Evolutionary conservation across 352 stramenopile genomes (phyloP).

Genomic region (Globisporangium irregulare): DNA sequence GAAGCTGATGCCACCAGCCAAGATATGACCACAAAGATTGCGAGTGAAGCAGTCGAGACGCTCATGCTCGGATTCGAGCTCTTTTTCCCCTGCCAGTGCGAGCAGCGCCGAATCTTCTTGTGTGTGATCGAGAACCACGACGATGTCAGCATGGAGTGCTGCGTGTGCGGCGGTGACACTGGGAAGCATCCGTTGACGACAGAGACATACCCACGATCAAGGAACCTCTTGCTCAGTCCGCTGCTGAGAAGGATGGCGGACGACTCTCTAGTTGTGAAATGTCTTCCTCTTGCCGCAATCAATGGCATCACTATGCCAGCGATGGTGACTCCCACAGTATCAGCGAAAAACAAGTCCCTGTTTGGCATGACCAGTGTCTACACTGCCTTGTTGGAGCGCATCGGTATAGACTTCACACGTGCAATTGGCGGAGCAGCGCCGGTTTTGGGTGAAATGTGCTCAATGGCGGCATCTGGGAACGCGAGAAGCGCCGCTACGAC

Average conservation of each 20-base stretch:
- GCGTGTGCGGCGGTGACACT: neutral
- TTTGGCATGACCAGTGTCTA: constrained; percentile 10
- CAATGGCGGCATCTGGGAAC: too few relatives aligned
- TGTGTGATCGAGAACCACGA: constrained; percentile 20
- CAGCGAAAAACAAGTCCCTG: neutral
- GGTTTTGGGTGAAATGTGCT: neutral
- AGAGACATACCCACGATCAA: constrained; percentile 24
- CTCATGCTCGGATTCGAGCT: constrained; percentile 85
- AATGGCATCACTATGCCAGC: neutral
- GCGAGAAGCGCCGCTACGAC: neutral
- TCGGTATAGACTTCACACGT: constrained; percentile 10
- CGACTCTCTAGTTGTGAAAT: constrained; percentile 46
- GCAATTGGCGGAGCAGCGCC: neutral
- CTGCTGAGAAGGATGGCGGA: constrained; percentile 69
- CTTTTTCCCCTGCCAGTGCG: constrained; percentile 81
- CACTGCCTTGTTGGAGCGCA: constrained; percentile 14
- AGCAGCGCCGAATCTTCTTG: constrained; percentile 63
- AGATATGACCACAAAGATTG: constrained; percentile 26
- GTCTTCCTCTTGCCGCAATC: constrained; percentile 25
- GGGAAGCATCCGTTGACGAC: neutral
- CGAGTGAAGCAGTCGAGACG: constrained; percentile 42
- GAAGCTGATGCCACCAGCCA: constrained; percentile 7
- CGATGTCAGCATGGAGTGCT: neutral
- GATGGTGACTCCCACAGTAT: neutral
- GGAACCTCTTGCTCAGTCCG: constrained; percentile 42